Evolutionary conservation across 345 rosid species (phyloP).

Genomic region (Lagerstroemia speciosa): DNA sequence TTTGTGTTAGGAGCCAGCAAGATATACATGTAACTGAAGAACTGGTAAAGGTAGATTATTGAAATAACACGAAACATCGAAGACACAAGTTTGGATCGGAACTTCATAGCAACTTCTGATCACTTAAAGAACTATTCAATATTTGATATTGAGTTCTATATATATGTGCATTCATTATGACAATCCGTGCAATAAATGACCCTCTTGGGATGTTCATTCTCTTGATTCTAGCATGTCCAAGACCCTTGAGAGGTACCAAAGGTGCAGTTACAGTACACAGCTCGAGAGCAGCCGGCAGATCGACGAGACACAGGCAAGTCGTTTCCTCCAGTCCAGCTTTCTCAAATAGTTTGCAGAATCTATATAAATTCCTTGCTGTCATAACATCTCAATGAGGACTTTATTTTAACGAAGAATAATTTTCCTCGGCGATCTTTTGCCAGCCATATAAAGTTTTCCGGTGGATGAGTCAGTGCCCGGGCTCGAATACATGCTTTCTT

Average conservation of each 20-base stretch:
- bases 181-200: neutral
- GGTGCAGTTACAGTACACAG: slow-evolving; percentile 32
- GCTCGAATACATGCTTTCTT: neutral
- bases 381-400: no score
- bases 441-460: no score
- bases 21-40: no score
- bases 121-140: no score
- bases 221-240: slow-evolving; percentile 29
- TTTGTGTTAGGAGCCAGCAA: no score
- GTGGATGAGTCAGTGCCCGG: neutral
- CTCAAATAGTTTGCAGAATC: neutral
- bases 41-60: no score
- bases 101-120: no score
- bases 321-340: neutral
- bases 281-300: slow-evolving; percentile 23
- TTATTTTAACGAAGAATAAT: no score
- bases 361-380: neutral
- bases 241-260: slow-evolving; percentile 44
- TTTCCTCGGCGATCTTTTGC: no score
- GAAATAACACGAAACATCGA: no score
- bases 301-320: slow-evolving; percentile 30
- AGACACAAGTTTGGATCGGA: no score
- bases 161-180: neutral
- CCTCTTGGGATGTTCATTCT: neutral
- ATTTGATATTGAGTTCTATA: neutral